Base-by-base conservation (phyloP, 768 basidiomycete species). In the Termitomyces sp. region DNA sequence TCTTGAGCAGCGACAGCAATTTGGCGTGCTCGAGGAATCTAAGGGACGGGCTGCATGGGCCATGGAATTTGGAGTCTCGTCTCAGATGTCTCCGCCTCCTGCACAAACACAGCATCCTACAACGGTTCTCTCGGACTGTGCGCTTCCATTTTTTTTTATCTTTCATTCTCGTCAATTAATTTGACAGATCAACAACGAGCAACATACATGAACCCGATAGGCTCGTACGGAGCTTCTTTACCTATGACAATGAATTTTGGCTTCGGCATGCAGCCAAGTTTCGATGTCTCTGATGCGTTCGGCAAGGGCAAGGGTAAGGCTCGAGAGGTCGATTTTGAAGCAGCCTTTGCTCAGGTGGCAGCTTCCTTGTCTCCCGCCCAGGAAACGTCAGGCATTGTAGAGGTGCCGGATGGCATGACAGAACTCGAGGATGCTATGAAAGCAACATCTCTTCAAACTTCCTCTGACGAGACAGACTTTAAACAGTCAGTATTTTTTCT, bases 251-350 rank as follows among this genome's bases (percentile, higher is more conserved):
- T 74, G 72, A 72, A 66, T 28, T 61, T 67, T 28, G 62, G 65
- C 27, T 64, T 71, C 21, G 58, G 65, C 17, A 69, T 76, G 66
- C 70, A 71, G 51, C 74, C 76, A 55, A 66, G 66, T 27, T 61
- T 65, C 57, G 66, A 68, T 61, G 32, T 66, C 17, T 61, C 63
- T 25, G 41, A 60, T 43, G 19, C 43, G 16, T 66, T 70, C 55
- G 73, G 65, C 5, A 83, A 85, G 63, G 89, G 85, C 14, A 98
- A 96, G 67, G 91, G 88, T 2, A 94, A 92, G 67, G 82, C 76
- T 17, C 78, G 81, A 55, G 88, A 91, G 52, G 82, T 80, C 4
- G 91, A 91, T 68, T 91, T 92, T 56, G 91, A 93, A 61, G 86
- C 86, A n/a, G 91, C 90, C 10, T 92, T 93, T 70, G 86, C 84